Evolutionary conservation across 2,329 filamentous ascomycete species (phyloP), one percentile per base, ranked within the genome.

Genomic region (Septoria petroselini): DNA sequence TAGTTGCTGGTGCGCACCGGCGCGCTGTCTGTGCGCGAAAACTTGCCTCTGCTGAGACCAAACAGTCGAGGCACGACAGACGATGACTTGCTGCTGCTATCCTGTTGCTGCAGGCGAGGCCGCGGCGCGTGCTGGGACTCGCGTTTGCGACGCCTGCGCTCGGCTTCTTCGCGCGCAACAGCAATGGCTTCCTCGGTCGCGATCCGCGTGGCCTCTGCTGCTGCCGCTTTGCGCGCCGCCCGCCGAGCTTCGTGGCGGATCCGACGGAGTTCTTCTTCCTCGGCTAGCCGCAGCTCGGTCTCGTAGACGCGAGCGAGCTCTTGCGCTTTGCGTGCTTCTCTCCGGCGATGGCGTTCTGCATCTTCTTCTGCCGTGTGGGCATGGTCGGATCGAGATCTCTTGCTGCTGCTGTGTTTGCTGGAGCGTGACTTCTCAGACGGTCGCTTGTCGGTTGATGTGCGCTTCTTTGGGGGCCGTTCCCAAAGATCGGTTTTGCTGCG

Each of bases 201-300:
- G 17, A 63, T 17, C 23, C 54, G 39, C 5, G 51, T 50, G 9
- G 54, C 48, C 37, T 62, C 59, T 27, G 58, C 57, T 4, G 58
- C 59, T 2, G 58, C 61, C 9, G 59, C 61, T 47, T 61, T 61
- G 17, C 61, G 42, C 9, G 58, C 58, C 7, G 57, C 59, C 7
- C 59, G 53, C 4, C 53, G 49, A 7, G 57, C 59, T 53, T 63
- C 61, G 30, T 62, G 61, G 1, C 61, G 50, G 14, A 62, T 58
- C 1, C 51, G 48, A 9, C 59, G 51, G 11, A 59, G 40, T 38
- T 63, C 61, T 38, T 62, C 59, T 30, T 63, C 59, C n/a, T 63
- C 52, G 5, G 58, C 58, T 11, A 54, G 40, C 14, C 29, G 37
- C 4, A 52, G 44, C 39, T 63, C 59, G 45, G 60, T 55, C 37